These are phyloP conservation scores for Tetrahymena borealis DNA, from an alignment of 73 alveolate species.

Conservation along the genomic window DNA sequence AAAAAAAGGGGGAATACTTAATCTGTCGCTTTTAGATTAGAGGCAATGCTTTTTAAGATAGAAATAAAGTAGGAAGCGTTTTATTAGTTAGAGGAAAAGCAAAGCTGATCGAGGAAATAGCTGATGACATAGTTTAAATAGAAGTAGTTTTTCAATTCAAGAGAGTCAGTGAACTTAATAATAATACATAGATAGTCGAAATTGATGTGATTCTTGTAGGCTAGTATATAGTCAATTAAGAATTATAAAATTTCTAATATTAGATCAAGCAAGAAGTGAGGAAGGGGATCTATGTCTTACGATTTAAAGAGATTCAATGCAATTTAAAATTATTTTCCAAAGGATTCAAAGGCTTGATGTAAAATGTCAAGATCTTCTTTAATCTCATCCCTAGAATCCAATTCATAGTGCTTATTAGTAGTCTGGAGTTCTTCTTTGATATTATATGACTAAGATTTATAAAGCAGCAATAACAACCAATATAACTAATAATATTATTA, in stretches of 20 bases:
- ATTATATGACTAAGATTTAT: neutral
- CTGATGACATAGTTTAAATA: neutral
- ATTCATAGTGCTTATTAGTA: neutral
- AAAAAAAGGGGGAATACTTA: neutral
- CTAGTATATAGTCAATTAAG: neutral
- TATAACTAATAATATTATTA: neutral
- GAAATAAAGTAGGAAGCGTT: neutral
- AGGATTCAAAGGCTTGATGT: neutral
- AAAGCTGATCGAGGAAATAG: neutral
- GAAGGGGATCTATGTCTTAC: neutral
- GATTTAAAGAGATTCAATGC: neutral
- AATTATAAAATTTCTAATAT: neutral
- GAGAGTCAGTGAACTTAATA: neutral
- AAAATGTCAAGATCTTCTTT: neutral
- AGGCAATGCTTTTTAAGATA: neutral
- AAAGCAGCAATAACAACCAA: neutral
- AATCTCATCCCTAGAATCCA: neutral
- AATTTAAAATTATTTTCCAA: neutral
- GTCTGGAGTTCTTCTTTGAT: neutral
- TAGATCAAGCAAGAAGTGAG: neutral
- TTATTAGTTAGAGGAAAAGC: neutral
- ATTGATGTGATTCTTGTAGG: neutral
- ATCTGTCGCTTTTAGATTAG: neutral
- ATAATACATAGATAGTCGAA: neutral
- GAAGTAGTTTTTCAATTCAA: neutral